Base-by-base conservation (phyloP, 306 rosid genomes). In the Glycine latifolia region DNA sequence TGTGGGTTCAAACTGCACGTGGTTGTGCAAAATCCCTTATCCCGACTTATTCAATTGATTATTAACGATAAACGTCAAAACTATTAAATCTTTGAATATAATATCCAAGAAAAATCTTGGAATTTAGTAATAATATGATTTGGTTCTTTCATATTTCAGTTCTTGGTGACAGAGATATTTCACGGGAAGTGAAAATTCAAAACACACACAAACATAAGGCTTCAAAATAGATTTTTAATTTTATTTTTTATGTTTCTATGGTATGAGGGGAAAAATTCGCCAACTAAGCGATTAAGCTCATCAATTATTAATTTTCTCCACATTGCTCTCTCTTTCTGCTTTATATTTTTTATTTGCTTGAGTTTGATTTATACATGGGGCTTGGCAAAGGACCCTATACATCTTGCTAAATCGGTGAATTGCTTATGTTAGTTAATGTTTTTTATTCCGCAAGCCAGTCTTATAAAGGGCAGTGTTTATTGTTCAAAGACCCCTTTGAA, bases 1-100 rank as follows among this genome's bases (percentile, higher is more conserved):
- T 41, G 65, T 73, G 80, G 86, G 78, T 17, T 35, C 72, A 72
- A 54, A 73, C 50, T 65, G 71, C 87, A 84, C 84, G 83, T 73
- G 87, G 4, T 56, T 16, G 15, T 14, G 66, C 76, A 6, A 17
- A 59, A 56, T 2, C 4, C 44, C 75, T 41, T 20, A 20, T 47
- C 50, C 39, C 16, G 3, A 20, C 48, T 47, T 50, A 39, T 3
- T 41, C 47, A 43, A 43, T 43, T 4, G 8, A 43, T 43, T 7
- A 43, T 43, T 43, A 43, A 6, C 47, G 47, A 43, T 5, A 79
- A 15, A 15, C 46, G 10, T n/a, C 48, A n/a, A 31, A 61, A 31
- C 14, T 33, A 7, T 6, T 69, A 7, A 20, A 13, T 12, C 66
- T 33, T 11, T 11, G 7, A 5, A 63, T 14, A 65, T 13, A 65